Base-by-base conservation (phyloP, 2,329 filamentous ascomycete genomes). In the Ophiostoma sp. region DNA sequence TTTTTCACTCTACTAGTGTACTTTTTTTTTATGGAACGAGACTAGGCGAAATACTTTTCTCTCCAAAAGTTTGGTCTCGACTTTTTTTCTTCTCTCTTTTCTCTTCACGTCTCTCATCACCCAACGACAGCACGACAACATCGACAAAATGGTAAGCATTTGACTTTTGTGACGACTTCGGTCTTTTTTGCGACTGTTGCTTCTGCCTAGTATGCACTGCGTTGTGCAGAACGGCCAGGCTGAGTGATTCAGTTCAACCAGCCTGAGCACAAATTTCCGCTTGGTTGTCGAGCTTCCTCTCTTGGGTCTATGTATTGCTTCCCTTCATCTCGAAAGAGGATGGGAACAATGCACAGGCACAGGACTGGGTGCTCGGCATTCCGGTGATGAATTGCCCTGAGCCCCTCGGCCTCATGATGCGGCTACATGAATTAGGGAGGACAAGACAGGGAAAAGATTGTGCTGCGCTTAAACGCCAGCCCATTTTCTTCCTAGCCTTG, bases 381-480 rank as follows among this genome's bases (percentile, higher is more conserved):
- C 64, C 36, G 76, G 87, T 89, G 88, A 89, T 84, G 88, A 89
- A 83, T 36, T 90, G 89, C 88, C 89, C 91, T 88, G 89, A 91
- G 89, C 81, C 81, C 79, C 79, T 84, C 83, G 77, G 78, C 69
- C 69, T 70, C 48, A 45, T 57, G 68, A 59, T 69, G 42, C 28
- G 66, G 66, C 9, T 45, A 69, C 25, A 69, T 3, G 42, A 50
- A 66, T 11, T 33, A 69, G 15, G 11, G 25, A 31, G n/a, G 42
- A 45, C 12, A 8, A 17, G 63, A 12, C 12, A 12, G 36, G 22
- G 19, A 36, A 39, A 31, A 7, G 0, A 11, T 12, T 52, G 77
- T 74, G 79, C 80, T 82, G 84, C 76, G 87, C 86, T 86, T 86
- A 85, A 86, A 89, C 86, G 87, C 83, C 83, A 82, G 8, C 19